A percentile compares a stretch with the other conserved stretches of the same genome.
These are phyloP conservation scores for Phylloporus sp. DNA, from an alignment of 768 basidiomycete genomes.

Conservation along the genomic window DNA sequence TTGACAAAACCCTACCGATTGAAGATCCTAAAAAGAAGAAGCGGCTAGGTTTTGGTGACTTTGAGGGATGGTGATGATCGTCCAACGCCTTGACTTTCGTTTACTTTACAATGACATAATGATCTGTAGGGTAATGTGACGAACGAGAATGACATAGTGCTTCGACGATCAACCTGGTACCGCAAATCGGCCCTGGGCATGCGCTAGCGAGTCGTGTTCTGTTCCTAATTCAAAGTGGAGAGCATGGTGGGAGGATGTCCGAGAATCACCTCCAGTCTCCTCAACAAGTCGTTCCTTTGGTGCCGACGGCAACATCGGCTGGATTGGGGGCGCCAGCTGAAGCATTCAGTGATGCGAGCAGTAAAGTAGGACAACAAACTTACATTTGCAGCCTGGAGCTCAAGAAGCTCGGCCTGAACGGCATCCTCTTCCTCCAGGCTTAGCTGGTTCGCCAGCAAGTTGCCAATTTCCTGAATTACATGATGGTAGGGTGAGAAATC, in stretches of 20 bases:
- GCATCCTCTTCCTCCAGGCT: constrained; percentile 90
- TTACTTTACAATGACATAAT: constrained; percentile 10
- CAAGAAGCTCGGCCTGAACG: constrained; percentile 76
- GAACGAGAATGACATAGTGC: neutral
- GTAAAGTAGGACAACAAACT: constrained; percentile 20
- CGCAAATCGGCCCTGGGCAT: constrained; percentile 12
- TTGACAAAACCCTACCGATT: constrained; percentile 4
- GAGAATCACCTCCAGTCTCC: constrained; percentile 30
- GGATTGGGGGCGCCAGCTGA: constrained; percentile 29
- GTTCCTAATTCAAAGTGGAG: constrained; percentile 1
- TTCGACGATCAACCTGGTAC: constrained; percentile 19
- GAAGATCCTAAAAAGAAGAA: constrained; percentile 74
- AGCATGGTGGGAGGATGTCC: neutral
- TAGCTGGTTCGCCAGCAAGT: constrained; percentile 77
- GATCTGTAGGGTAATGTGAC: constrained; percentile 6
- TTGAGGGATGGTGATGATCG: constrained; percentile 65
- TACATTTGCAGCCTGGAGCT: constrained; percentile 62
- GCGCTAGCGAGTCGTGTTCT: constrained; percentile 2
- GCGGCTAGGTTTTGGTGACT: constrained; percentile 86
- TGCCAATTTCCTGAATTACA: constrained; percentile 82
- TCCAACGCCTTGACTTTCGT: neutral
- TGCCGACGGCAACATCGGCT: constrained; percentile 47
- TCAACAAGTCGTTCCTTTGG: constrained; percentile 44
- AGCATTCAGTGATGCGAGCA: neutral
- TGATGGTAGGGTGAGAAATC: neutral